These are phyloP conservation scores for Betula pendula DNA, from an alignment of 306 rosid genomes.

Conservation along the genomic window DNA sequence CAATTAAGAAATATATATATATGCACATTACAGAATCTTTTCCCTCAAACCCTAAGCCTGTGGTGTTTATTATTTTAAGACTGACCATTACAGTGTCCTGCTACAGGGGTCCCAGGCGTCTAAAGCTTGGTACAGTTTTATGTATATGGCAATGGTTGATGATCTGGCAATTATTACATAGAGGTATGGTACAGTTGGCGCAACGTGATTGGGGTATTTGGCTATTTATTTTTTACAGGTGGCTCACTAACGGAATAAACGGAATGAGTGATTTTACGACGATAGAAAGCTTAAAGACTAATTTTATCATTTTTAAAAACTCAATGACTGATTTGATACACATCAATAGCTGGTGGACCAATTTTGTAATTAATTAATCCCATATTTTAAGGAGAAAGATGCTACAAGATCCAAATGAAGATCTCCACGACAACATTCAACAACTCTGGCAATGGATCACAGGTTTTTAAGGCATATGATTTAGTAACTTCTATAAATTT, in stretches of 20 bases:
- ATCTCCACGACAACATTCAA: background rate
- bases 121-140: background rate
- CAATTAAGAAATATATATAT: background rate
- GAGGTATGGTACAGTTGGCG: too few species aligned
- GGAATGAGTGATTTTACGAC: too few species aligned
- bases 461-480: background rate
- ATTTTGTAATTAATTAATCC: too few species aligned
- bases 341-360: too few species aligned
- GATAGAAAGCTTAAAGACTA: too few species aligned
- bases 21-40: slow-evolving; percentile 9
- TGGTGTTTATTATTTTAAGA: background rate
- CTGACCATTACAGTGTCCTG: slow-evolving; percentile 3
- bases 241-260: too few species aligned
- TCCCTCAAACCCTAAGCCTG: background rate
- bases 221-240: too few species aligned
- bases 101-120: background rate
- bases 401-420: background rate
- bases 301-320: too few species aligned
- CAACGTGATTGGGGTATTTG: too few species aligned
- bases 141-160: background rate
- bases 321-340: too few species aligned
- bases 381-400: background rate
- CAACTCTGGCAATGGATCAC: background rate
- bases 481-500: background rate
- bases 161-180: too few species aligned